These are phyloP conservation scores for Triticum timopheevii DNA, from an alignment of 176 grass and related monocot genomes.

Conservation along the genomic window DNA sequence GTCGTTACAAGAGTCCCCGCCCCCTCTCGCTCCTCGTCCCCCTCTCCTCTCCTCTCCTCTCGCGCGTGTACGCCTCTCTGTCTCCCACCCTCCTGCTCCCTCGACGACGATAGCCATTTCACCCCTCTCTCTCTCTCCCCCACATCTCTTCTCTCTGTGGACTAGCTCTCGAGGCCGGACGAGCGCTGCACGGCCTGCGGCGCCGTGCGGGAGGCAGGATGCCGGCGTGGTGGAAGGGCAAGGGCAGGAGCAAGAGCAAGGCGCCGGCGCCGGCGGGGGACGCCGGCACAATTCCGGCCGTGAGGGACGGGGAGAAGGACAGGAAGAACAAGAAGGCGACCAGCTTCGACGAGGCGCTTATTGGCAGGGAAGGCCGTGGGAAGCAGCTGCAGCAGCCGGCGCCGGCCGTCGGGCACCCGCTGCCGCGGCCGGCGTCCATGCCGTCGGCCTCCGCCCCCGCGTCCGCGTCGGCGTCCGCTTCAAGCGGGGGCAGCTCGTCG, in stretches of 20 bases:
- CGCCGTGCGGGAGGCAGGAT: conserved; percentile 25
- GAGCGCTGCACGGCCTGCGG: background rate
- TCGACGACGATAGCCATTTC: conserved; percentile 1
- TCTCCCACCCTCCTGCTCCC: background rate
- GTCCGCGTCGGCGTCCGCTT: conserved; percentile 18
- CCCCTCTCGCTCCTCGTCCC: background rate
- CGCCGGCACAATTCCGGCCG: background rate
- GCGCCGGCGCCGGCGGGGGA: background rate
- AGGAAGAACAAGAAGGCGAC: conserved; percentile 35
- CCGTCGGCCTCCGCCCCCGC: conserved; percentile 31
- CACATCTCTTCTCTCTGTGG: background rate
- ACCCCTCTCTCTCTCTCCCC: background rate
- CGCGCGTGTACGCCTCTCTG: conserved; percentile 33
- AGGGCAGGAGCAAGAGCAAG: conserved; percentile 23
- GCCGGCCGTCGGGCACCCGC: conserved; percentile 36
- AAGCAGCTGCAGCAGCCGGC: background rate
- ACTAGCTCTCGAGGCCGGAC: no score
- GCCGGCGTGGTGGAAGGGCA: conserved; percentile 72
- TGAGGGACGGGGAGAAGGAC: background rate
- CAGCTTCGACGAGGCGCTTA: conserved; percentile 66
- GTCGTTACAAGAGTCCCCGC: conserved; percentile 39
- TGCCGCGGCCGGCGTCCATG: conserved; percentile 49
- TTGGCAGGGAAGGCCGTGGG: background rate
- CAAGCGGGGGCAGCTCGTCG: conserved; percentile 49
- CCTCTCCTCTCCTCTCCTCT: background rate